Evolutionary conservation across 1,139 yeast species (phyloP).

Genomic region (Kodamaea fungicola): DNA sequence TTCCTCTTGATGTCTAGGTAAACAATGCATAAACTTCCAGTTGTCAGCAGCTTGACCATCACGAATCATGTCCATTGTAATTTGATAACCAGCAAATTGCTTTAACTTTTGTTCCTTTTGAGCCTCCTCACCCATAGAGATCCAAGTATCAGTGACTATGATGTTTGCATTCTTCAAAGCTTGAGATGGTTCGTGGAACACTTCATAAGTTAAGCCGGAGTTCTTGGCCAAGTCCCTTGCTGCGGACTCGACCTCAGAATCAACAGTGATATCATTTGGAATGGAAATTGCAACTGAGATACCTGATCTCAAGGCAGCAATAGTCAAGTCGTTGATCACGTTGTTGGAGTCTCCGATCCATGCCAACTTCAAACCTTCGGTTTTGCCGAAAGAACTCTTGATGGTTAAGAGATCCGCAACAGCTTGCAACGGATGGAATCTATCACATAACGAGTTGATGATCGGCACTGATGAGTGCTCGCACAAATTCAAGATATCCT

Average conservation of each 20-base stretch:
- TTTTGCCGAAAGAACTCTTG: slow-evolving; percentile 63
- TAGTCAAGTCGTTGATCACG: slow-evolving; percentile 89
- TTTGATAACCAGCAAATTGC: slow-evolving; percentile 85
- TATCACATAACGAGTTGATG: slow-evolving; percentile 89
- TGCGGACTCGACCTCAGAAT: slow-evolving; percentile 48
- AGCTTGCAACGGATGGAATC: slow-evolving; percentile 92
- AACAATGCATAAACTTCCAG: slow-evolving; percentile 95
- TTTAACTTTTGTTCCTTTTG: slow-evolving; percentile 68
- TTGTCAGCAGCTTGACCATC: slow-evolving; percentile 55
- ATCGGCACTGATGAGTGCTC: slow-evolving; percentile 82
- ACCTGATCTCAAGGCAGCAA: slow-evolving; percentile 84
- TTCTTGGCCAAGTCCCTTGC: slow-evolving; percentile 54
- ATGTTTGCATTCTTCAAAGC: slow-evolving; percentile 77
- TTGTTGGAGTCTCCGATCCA: slow-evolving; percentile 98
- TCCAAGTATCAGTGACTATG: slow-evolving; percentile 95
- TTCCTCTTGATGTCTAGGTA: slow-evolving; percentile 93
- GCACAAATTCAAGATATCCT: slow-evolving; percentile 75
- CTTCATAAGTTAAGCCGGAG: slow-evolving; percentile 53
- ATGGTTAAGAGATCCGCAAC: slow-evolving; percentile 87
- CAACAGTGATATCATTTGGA: slow-evolving; percentile 70
- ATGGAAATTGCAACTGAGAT: slow-evolving; percentile 82
- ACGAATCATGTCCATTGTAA: slow-evolving; percentile 60
- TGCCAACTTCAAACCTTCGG: slow-evolving; percentile 70
- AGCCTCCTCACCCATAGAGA: slow-evolving; percentile 95
- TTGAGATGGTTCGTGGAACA: slow-evolving; percentile 67